Base-by-base conservation (phyloP, 192 early-diverging fungal genomes). In the Pilobolus umbonatus region DNA sequence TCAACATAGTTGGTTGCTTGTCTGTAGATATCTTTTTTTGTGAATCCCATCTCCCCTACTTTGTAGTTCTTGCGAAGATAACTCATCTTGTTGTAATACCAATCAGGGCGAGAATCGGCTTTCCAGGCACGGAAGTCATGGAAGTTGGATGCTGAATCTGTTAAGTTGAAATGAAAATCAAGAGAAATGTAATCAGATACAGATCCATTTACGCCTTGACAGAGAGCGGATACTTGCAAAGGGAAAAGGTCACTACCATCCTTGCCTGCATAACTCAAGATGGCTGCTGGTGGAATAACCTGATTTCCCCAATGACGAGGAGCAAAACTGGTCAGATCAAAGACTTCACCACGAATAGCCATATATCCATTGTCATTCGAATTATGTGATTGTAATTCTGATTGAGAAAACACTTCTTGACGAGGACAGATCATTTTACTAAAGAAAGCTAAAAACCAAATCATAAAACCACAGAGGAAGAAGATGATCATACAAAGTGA, bases 401-500 rank as follows among this genome's bases (percentile, higher is more conserved):
- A 64, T 44, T 65, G 76, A 53, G 75, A 91, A 74, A 68, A 98
- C 22, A 90, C 82, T 48, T 85, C 70, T 64, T 87, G 85, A 54
- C 74, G 72, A 3, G 89, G 89, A 62, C 89, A 93, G 55, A 91
- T 75, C 31, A 91, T 65, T 57, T 79, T 67, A 21, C 89, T 88
- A 35, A 90, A 76, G n/a, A 81, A 80, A 11, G 79, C 89, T 30
- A 93, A 90, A 63, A 93, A 88, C 71, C 95, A 94, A 30, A 98
- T 79, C 44, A 95, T 85, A 63, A 87, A 67, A n/a, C 63, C 79
- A 36, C 87, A 91, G 57, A 95, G 65, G 46, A 93, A 79, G 19
- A 86, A 75, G 35, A 96, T 92, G 49, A 99, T 68, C 62, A 90
- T 67, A 59, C 91, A 94, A n/a, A 99, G 80, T 4, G 96, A 87